A percentile compares a stretch with the other conserved stretches of the same genome.
Conservation (phyloP, 2,329 filamentous ascomycete genomes). For the Cercospora sesami region DNA sequence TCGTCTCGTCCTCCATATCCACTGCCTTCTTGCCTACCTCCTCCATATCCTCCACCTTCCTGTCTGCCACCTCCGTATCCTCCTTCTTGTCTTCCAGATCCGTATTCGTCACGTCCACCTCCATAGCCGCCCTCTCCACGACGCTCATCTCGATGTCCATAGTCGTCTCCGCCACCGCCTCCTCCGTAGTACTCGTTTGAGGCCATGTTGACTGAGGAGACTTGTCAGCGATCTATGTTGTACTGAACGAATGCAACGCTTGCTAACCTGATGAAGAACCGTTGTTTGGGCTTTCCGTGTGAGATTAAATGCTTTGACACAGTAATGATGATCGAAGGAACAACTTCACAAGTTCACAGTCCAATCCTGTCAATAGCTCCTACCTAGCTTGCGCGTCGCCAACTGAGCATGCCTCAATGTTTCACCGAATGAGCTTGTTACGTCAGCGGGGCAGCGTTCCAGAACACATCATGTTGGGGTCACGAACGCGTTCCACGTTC, state of each 20-base stretch:
- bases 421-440: background rate
- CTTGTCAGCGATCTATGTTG: conserved; percentile 1
- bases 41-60: conserved; percentile 23
- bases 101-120: background rate
- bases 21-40: conserved; percentile 19
- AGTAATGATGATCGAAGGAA: background rate
- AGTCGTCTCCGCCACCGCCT: conserved; percentile 24
- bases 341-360: background rate
- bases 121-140: conserved; percentile 16
- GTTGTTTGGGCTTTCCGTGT: background rate
- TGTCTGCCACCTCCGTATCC: conserved; percentile 21
- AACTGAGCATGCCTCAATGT: background rate
- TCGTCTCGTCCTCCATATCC: conserved; percentile 9
- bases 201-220: conserved; percentile 26
- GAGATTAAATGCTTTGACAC: background rate
- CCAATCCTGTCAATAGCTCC: background rate
- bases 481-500: background rate
- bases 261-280: background rate
- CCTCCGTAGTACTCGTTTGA: conserved; percentile 33
- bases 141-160: conserved; percentile 22
- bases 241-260: too few species aligned
- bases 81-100: conserved; percentile 23
- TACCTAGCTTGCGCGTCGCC: background rate
- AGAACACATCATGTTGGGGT: conserved; percentile 1
- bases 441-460: conserved; percentile 2